Conservation (phyloP, 148 eudicot species). For the Suaeda aralocaspica region DNA sequence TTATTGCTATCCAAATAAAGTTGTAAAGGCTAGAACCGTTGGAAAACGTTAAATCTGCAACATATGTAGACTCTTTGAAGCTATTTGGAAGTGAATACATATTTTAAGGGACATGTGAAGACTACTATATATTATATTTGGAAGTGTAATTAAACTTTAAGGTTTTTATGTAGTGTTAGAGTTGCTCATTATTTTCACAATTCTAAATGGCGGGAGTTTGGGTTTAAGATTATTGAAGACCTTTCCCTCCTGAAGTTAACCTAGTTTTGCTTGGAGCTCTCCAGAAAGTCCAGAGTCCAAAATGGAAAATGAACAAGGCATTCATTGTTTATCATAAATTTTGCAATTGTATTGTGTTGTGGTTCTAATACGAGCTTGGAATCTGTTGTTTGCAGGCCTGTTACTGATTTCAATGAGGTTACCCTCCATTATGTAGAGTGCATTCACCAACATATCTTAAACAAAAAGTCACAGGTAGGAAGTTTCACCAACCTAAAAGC, state of each 20-base stretch:
- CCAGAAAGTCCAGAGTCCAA: too few relatives aligned
- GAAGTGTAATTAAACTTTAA: too few relatives aligned
- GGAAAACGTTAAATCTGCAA: too few relatives aligned
- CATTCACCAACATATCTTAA: slow-evolving; percentile 63
- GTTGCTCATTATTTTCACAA: background rate
- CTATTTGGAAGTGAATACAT: too few relatives aligned
- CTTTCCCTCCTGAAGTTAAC: too few relatives aligned
- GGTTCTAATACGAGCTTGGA: slow-evolving; percentile 1
- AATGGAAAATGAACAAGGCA: background rate
- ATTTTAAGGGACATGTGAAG: too few relatives aligned
- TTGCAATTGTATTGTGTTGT: background rate
- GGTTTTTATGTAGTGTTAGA: background rate
- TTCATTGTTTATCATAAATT: background rate
- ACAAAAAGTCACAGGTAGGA: slow-evolving; percentile 54
- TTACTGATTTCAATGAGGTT: slow-evolving; percentile 70
- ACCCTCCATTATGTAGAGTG: slow-evolving; percentile 72
- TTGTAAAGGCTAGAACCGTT: too few relatives aligned
- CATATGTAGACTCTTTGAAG: too few relatives aligned
- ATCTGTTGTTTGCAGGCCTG: slow-evolving; percentile 50
- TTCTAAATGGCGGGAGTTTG: background rate
- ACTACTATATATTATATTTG: too few relatives aligned
- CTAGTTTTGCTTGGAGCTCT: too few relatives aligned
- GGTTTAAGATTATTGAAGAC: background rate
- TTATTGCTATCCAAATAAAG: too few relatives aligned
- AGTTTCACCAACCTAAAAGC: background rate